Evolutionary conservation across 768 basidiomycete genomes (phyloP).

Genomic region (Xerocomus potaroensis): DNA sequence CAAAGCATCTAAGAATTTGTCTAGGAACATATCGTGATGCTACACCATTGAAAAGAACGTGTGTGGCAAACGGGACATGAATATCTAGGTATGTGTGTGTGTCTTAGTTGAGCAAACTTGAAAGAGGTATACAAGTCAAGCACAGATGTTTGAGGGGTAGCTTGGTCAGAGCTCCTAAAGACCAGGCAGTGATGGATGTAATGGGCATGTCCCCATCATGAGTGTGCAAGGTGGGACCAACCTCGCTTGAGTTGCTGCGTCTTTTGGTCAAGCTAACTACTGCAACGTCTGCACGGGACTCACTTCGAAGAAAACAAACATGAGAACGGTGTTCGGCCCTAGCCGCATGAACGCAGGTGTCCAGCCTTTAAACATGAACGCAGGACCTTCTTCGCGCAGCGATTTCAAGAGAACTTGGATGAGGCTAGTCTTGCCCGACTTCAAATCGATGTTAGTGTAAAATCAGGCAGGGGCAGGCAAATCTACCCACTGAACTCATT

Average conservation of each 20-base stretch:
- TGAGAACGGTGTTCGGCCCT: constrained; percentile 77
- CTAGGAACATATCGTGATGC: constrained; percentile 8
- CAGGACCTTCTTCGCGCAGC: constrained; percentile 66
- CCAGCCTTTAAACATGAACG: constrained; percentile 86
- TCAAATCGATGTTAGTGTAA: constrained; percentile 3
- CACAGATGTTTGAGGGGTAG: constrained; percentile 1
- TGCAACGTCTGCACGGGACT: constrained; percentile 7
- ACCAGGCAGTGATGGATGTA: not conserved
- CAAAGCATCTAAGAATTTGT: constrained; percentile 4
- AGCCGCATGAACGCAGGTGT: constrained; percentile 82
- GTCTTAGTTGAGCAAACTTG: constrained; percentile 1
- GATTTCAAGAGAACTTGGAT: constrained; percentile 54
- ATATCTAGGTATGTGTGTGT: constrained; percentile 14
- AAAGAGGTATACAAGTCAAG: not conserved
- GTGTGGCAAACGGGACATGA: not conserved
- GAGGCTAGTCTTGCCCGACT: constrained; percentile 51
- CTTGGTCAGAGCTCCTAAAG: not conserved
- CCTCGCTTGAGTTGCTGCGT: constrained; percentile 66
- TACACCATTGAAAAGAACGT: constrained; percentile 3
- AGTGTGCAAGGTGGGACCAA: constrained; percentile 36
- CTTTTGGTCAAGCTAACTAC: constrained; percentile 5
- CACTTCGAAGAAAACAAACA: constrained; percentile 86
- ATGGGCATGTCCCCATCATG: not conserved
- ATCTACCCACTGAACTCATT: constrained; percentile 62
- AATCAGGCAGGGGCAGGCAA: not conserved